Percentiles rank a stretch among this genome's conserved stretches.
Conservation (phyloP, 257 asterid species). For the Capsicum chinense region DNA sequence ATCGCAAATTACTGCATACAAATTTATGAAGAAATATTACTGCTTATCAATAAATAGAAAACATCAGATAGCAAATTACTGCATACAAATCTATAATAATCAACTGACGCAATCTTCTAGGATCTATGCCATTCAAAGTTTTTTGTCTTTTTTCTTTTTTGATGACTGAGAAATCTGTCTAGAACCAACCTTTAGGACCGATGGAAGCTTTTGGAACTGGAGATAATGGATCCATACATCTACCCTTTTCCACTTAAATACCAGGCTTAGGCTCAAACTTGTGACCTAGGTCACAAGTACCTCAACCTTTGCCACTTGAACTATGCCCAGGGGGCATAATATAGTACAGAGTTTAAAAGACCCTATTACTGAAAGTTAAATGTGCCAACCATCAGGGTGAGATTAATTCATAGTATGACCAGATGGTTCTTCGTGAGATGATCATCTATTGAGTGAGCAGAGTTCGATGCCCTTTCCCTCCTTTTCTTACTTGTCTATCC, state of each 20-base stretch:
- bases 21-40: neutral
- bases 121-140: neutral
- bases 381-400: neutral
- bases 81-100: neutral
- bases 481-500: slow-evolving; percentile 7
- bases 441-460: neutral
- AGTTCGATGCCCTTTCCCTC: neutral
- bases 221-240: neutral
- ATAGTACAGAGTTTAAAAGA: neutral
- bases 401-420: slow-evolving; percentile 10
- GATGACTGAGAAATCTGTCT: neutral
- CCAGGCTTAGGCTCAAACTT: neutral
- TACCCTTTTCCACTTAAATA: neutral
- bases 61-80: slow-evolving; percentile 2
- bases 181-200: neutral
- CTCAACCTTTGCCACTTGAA: neutral
- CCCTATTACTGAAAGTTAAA: neutral
- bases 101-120: neutral
- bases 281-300: neutral
- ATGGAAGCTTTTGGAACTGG: neutral
- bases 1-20: neutral
- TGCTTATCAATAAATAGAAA: neutral
- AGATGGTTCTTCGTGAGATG: neutral
- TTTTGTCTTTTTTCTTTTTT: neutral
- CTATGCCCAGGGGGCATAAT: neutral